A percentile compares a stretch with the other conserved stretches of the same genome.
Conservation (phyloP, 179 eudicot species). For the Beta lomatogona region DNA sequence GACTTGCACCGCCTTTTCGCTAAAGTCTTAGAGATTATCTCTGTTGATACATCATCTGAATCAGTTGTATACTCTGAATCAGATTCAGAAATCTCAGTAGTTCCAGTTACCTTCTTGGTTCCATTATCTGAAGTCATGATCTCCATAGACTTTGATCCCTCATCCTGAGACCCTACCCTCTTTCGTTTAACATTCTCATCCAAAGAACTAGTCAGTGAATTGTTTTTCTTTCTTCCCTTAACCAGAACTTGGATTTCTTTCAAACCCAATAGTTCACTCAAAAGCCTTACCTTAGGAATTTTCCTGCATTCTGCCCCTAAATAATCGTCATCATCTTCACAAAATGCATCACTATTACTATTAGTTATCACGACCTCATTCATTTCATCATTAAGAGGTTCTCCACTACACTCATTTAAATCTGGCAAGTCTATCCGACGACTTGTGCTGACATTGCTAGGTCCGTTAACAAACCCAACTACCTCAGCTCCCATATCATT, state of each 20-base stretch:
- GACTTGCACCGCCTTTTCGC: slow-evolving; percentile 28
- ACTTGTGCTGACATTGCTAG: slow-evolving; percentile 14
- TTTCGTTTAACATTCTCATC: slow-evolving; percentile 28
- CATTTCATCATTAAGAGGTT: slow-evolving; percentile 19
- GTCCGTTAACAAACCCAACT: slow-evolving; percentile 3
- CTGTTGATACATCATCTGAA: slow-evolving; percentile 30
- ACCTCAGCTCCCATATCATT: slow-evolving; percentile 1
- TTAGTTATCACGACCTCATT: slow-evolving; percentile 1
- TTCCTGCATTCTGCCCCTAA: slow-evolving; percentile 35
- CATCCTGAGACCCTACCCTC: slow-evolving; percentile 32
- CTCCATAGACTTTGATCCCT: slow-evolving; percentile 27
- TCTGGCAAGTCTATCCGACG: slow-evolving; percentile 32
- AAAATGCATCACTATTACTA: slow-evolving; percentile 12
- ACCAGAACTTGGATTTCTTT: slow-evolving; percentile 3
- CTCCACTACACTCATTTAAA: slow-evolving; percentile 34
- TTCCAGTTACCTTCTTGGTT: slow-evolving; percentile 16
- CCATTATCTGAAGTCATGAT: slow-evolving; percentile 17
- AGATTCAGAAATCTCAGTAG: slow-evolving; percentile 24
- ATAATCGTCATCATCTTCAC: slow-evolving; percentile 44
- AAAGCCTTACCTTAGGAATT: slow-evolving; percentile 36
- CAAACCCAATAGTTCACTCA: slow-evolving; percentile 36
- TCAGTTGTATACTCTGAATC: slow-evolving; percentile 31
- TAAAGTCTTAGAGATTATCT: slow-evolving; percentile 23
- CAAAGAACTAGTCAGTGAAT: slow-evolving; percentile 17
- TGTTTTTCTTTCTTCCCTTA: slow-evolving; percentile 22